Evolutionary conservation across 345 rosid genomes (phyloP), one percentile per base, ranked within the genome.

Genomic region (Salix arbutifolia): DNA sequence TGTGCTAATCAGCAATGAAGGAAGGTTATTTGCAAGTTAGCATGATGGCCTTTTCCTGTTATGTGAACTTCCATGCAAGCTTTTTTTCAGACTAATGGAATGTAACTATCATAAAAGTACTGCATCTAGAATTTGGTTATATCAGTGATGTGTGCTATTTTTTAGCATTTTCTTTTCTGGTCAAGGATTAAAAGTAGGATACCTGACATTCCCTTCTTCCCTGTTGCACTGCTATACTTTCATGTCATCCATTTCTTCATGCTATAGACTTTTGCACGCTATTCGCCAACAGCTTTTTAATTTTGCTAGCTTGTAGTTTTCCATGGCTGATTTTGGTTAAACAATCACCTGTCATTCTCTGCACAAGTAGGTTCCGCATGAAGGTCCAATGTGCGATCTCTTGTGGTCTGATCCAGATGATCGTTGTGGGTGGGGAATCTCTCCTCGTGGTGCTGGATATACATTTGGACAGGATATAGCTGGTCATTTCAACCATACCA

Each of bases 351-450:
- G 23, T 33, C 26, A 42, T 53, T 76, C 26, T 40, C 23, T 76
- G 74, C 37, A 60, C 65, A 38, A 60, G 48, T 82, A 94, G 98
- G 98, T 94, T 78, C 97, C 97, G 11, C 98, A 92, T 76, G 98
- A 94, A 89, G 97, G 98, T 67, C 98, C 98, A 30, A 94, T 94
- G 98, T 94, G 97, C 69, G 98, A 94, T 84, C 93, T 94, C 61
- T 83, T 94, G 77, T 94, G 99, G 99, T 96, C 99, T 40, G 99
- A 96, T 83, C 99, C 98, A 33, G 98, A 92, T 38, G 98, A 94
- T 60, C 91, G 97, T 17, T 94, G 98, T 75, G 97, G 98, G 38
- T 94, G 98, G 98, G 97, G 98, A 25, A 94, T 94, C 77, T 92
- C 98, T 65, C 98, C 98, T n/a, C 97, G 97, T 69, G 97, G 98